Evolutionary conservation across 768 basidiomycete species (phyloP), one percentile per base, ranked within the genome.

Genomic region (Omphalotus guepiniiformis): DNA sequence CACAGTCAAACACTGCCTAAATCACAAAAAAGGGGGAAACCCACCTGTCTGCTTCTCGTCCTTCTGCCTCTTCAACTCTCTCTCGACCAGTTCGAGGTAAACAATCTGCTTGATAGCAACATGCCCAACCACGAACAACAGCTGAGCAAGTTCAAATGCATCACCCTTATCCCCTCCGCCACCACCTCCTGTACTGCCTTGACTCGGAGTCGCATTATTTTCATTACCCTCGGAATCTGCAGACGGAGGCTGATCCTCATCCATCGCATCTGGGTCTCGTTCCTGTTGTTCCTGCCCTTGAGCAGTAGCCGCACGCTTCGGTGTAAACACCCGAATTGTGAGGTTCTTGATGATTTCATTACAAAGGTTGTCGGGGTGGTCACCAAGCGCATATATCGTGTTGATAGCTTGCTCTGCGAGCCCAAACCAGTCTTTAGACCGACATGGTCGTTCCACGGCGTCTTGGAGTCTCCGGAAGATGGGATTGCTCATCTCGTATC

Each of bases 81-180:
- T 72, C 63, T 99, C 96, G 18, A 97, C 86, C 40, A 96, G 74
- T 63, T 99, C 96, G 16, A 99, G 78, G 59, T 90, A 96, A 13
- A 95, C 93, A 48, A 97, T 91, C 40, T 99, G 95, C 64, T 97
- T 98, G 68, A 98, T 91, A 9, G 95, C 93, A 23, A 95, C 88
- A 63, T 98, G 96, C 0, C 96, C 96, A 16, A 97, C 93, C 30
- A 92, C 79, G 60, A 98, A 98, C 22, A 98, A 69, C n/a, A 99
- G 75, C 61, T 98, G 94, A 54, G 87, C 88, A 23, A 99, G 78
- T 53, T 85, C 80, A 61, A 96, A 96, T 3, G 87, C 83, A 47
- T 93, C 89, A 0, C 88, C 88, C 0, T 79, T 52, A 48, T 90
- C 87, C 38, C 75, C 74, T 39, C 64, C 66, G n/a, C n/a, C n/a